Evolutionary conservation across 306 rosid species (phyloP).

Genomic region (Prunus persica): DNA sequence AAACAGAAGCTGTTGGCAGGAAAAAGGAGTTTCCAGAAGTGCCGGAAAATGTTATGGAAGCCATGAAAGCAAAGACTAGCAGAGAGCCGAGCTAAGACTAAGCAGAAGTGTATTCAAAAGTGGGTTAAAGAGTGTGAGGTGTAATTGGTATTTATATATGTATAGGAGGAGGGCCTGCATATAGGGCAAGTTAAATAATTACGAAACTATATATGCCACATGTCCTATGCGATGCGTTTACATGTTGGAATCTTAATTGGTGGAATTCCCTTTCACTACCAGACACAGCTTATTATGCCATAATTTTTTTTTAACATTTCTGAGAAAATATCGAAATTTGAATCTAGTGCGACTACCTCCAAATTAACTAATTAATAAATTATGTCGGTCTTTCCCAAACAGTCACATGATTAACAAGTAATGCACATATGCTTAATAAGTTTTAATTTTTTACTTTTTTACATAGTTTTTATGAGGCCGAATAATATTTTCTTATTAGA

Average conservation of each 20-base stretch:
- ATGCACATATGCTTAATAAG: no score
- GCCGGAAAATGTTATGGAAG: slow-evolving; percentile 33
- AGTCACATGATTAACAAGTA: no score
- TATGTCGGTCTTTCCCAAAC: no score
- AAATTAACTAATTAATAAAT: no score
- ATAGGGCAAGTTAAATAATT: background rate
- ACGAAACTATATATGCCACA: slow-evolving; percentile 7
- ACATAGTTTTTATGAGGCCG: no score
- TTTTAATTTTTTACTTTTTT: no score
- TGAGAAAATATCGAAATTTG: background rate
- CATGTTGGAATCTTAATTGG: slow-evolving; percentile 48
- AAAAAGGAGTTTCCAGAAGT: slow-evolving; percentile 24
- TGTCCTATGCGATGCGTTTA: background rate
- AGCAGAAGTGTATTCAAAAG: background rate
- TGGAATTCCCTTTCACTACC: slow-evolving; percentile 53
- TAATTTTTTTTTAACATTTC: no score
- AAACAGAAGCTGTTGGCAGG: slow-evolving; percentile 20
- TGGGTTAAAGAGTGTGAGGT: background rate
- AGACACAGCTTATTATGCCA: slow-evolving; percentile 25
- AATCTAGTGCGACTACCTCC: background rate
- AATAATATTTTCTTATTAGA: no score
- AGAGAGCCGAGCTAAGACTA: background rate
- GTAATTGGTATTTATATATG: slow-evolving; percentile 14
- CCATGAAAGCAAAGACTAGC: slow-evolving; percentile 30
- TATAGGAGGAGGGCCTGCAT: slow-evolving; percentile 14